A percentile compares a stretch with the other conserved stretches of the same genome.
These are phyloP conservation scores for Symbiodinium pilosum DNA, from an alignment of 73 alveolate genomes.

Conservation along the genomic window DNA sequence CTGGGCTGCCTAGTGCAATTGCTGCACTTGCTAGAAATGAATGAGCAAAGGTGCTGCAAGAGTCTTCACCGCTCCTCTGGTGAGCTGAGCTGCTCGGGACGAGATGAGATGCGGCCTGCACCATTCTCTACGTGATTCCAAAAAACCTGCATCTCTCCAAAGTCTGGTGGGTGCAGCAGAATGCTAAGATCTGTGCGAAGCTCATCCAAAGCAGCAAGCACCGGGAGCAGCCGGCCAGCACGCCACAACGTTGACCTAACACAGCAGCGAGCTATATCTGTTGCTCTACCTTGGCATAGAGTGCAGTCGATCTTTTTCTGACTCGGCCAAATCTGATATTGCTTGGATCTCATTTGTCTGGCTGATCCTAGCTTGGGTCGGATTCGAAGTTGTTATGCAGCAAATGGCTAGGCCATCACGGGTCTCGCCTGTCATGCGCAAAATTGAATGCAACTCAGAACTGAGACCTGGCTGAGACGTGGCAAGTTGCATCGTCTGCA, in stretches of 20 bases:
- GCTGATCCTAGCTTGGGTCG: too few species aligned
- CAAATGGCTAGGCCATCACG: too few species aligned
- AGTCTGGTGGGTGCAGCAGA: not conserved
- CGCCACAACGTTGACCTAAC: slow-evolving; percentile 54
- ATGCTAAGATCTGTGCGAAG: slow-evolving; percentile 16
- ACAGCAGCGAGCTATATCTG: not conserved
- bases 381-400: too few species aligned
- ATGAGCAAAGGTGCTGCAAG: not conserved
- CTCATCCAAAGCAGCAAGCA: slow-evolving; percentile 64
- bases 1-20: slow-evolving; percentile 43
- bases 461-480: not conserved
- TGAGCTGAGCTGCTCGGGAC: slow-evolving; percentile 33
- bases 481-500: not conserved
- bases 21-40: not conserved
- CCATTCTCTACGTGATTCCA: too few species aligned
- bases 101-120: slow-evolving; percentile 23
- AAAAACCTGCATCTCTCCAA: too few species aligned
- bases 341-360: too few species aligned
- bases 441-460: too few species aligned
- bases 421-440: too few species aligned
- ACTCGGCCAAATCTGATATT: too few species aligned
- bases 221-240: slow-evolving; percentile 49
- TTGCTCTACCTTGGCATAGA: too few species aligned
- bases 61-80: slow-evolving; percentile 12
- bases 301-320: too few species aligned